Evolutionary conservation across 495 filamentous ascomycete species (phyloP), one percentile per base, ranked within the genome.

Genomic region (Tuber microsphaerosporum): DNA sequence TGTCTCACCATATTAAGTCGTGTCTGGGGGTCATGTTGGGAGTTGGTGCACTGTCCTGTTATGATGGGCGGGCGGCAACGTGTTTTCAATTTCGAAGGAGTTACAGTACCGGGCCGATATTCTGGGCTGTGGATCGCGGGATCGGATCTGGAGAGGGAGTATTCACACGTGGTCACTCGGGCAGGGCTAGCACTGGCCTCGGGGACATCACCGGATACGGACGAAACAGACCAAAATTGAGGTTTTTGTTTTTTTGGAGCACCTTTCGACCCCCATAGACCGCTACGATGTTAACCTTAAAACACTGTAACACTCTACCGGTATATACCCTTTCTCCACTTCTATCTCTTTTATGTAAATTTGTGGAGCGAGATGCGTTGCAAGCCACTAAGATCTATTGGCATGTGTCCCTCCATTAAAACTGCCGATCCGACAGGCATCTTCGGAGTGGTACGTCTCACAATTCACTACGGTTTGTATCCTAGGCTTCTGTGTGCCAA

Each of bases 71-170:
- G 22, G n/a, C 9, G 22, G n/a, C 8, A 56, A 26, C 51, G 9
- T 56, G 51, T 56, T 56, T 56, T 56, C 51, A 56, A 56, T 56
- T n/a, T n/a, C n/a, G 51, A 26, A 56, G n/a, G 51, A 56, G 51
- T 9, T 41, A 41, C 39, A 41, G 39, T 41, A 26, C 51, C 51
- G n/a, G 22, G 19, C 46, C 46, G 19, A 20, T 12, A 12, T 12
- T 26, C 51, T 26, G 20, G n/a, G 9, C 22, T n/a, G 8, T 12
- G n/a, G 51, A 26, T 56, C 10, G 51, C 26, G 22, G 9, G n/a
- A 56, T 22, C 46, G 46, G 6, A n/a, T n/a, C 22, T 22, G 20
- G 39, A 41, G 51, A 3, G 8, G 22, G n/a, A 9, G n/a, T 26
- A 14, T 56, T 56, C 51, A 56, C 51, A 56, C 1, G 9, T 56